Conservation (phyloP, 352 stramenopile species). For the Globisporangium polare region DNA sequence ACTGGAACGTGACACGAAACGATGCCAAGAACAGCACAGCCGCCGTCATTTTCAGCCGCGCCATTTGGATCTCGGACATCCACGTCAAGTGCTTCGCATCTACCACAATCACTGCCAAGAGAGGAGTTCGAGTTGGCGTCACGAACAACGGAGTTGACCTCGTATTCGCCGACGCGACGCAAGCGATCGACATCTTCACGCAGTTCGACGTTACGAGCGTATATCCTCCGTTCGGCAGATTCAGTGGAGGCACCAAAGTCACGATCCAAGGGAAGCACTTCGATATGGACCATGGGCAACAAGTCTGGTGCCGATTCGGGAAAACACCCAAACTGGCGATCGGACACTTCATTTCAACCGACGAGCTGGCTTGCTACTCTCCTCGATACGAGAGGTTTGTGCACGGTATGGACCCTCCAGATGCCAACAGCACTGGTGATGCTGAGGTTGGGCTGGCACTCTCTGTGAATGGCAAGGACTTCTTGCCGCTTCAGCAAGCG, state of each 20-base stretch:
- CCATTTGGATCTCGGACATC: constrained; percentile 42
- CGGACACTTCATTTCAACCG: constrained; percentile 21
- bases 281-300: constrained; percentile 5
- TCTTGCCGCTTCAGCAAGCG: constrained; percentile 32
- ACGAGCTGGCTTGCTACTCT: constrained; percentile 37
- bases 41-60: constrained; percentile 8
- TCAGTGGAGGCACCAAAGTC: constrained; percentile 52
- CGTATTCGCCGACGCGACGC: constrained; percentile 11
- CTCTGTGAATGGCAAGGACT: constrained; percentile 76
- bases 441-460: constrained; percentile 33
- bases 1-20: neutral
- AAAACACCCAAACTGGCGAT: constrained; percentile 20
- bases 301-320: constrained; percentile 71
- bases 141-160: constrained; percentile 55
- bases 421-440: neutral
- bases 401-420: neutral
- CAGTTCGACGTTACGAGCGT: constrained; percentile 40
- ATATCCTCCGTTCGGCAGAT: constrained; percentile 38
- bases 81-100: constrained; percentile 50
- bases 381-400: constrained; percentile 15
- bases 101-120: constrained; percentile 16
- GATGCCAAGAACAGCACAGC: neutral
- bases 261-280: constrained; percentile 58
- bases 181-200: constrained; percentile 26
- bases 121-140: constrained; percentile 27